Evolutionary conservation across 1,284 basidiomycete genomes (phyloP).

Genomic region (Salmacisia buchloeana): DNA sequence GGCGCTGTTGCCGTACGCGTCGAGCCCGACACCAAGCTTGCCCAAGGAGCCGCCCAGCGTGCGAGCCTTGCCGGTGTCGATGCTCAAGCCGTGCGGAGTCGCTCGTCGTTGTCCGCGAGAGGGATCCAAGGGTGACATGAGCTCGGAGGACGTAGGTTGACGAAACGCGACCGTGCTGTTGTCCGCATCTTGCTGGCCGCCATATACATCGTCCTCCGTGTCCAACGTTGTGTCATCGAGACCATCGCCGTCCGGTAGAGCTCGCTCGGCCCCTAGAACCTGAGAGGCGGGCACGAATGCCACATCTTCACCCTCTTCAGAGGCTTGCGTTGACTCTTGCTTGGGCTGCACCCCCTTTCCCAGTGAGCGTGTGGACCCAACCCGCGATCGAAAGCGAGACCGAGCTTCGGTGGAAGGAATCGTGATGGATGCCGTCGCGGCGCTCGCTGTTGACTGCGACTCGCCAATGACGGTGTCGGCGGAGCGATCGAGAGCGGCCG

Average conservation of each 20-base stretch:
- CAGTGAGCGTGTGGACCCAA: neutral
- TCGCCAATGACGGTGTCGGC: neutral
- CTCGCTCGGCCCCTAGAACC: neutral
- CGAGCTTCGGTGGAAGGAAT: neutral
- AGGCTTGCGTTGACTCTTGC: neutral
- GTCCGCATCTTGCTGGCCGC: neutral
- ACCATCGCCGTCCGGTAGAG: neutral
- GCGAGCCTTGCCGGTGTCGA: neutral
- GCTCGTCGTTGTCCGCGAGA: neutral
- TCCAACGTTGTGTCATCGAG: neutral
- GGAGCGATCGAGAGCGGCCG: neutral
- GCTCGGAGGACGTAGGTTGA: neutral
- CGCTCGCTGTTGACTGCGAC: neutral
- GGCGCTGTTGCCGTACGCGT: neutral
- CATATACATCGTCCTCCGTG: neutral
- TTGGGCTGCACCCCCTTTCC: neutral
- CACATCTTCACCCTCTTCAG: neutral
- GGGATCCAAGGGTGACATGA: neutral
- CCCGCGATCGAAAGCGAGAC: neutral
- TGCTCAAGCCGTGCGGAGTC: neutral
- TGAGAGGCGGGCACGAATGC: neutral
- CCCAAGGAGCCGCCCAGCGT: too few relatives aligned
- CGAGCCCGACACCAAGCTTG: too few relatives aligned
- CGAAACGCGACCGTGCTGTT: neutral
- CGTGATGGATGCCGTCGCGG: neutral